Base-by-base conservation (phyloP, 2,329 filamentous ascomycete genomes). In the Colletotrichum camelliae region DNA sequence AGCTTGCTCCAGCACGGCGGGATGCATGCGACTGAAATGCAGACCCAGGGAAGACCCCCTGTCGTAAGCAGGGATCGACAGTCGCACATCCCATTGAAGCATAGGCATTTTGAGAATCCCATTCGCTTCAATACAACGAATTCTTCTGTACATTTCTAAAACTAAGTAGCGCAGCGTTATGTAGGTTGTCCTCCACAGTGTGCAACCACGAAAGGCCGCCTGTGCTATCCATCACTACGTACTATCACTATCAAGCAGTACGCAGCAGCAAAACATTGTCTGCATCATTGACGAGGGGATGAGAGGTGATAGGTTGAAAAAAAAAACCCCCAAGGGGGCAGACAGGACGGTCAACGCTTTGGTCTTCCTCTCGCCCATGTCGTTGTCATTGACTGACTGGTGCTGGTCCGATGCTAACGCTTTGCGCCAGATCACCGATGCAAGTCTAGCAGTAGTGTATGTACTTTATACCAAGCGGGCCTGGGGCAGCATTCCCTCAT, bases 81-180 rank as follows among this genome's bases (percentile, higher is more conserved):
- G 31, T 70, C 12, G 27, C 58, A 31, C 16, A 18, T 9, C 58
- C 72, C 21, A 18, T 65, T 65, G n/a, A 12, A 58, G 67, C 43
- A 70, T 74, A 31, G 43, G 58, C 58, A 60, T 74, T 74, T 15
- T 65, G 27, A 48, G 33, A 74, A 74, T 70, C 72, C 72, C 72
- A 74, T 74, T 27, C 35, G 12, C 27, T 43, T 48, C 33, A 31
- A 18, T 43, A 29, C 43, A 62, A 62, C 67, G 60, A 70, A 65
- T 60, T 31, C 29, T 27, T 35, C 21, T 24, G 8, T 27, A 27
- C n/a, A 33, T 21, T 24, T 9, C 39, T 16, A 43, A 43, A 18
- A 43, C 4, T 3, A 43, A n/a, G 39, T n/a, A 13, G 12, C 18
- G 18, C 18, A 43, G 39, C 18, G 39, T 43, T 43, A n/a, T n/a